These are phyloP conservation scores for Nitzschia putrida DNA, from an alignment of 108 stramenopile species.

Conservation along the genomic window DNA sequence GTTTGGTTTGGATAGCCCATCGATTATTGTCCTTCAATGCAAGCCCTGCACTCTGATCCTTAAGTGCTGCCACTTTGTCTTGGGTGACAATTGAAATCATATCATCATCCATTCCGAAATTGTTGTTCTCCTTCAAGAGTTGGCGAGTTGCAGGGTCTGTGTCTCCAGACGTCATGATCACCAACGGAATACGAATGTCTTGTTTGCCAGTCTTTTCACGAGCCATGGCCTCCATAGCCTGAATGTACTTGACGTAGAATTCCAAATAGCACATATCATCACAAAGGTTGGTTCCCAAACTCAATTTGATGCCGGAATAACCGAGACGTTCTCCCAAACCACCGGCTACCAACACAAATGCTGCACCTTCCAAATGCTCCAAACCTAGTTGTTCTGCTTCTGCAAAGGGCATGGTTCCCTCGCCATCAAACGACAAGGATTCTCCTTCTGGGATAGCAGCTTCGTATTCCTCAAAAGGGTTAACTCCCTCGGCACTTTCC, in stretches of 20 bases:
- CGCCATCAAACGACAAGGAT: constrained; percentile 80
- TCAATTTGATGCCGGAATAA: constrained; percentile 97
- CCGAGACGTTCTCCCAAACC: constrained; percentile 98
- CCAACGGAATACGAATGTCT: constrained; percentile 83
- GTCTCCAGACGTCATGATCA: constrained; percentile 98
- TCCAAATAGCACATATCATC: constrained; percentile 77
- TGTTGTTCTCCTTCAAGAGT: constrained; percentile 82
- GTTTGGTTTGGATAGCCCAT: constrained; percentile 94
- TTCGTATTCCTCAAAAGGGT: constrained; percentile 93
- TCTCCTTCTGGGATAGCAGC: constrained; percentile 92
- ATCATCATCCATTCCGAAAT: constrained; percentile 90
- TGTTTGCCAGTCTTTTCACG: constrained; percentile 53
- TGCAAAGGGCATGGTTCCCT: constrained; percentile 80
- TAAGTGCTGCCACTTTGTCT: constrained; percentile 94
- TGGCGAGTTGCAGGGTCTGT: constrained; percentile 91
- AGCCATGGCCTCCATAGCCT: constrained; percentile 90
- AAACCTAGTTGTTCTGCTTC: constrained; percentile 78
- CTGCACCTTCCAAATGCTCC: constrained; percentile 56
- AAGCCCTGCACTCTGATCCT: constrained; percentile 84
- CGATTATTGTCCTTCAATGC: constrained; percentile 80
- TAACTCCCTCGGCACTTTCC: constrained; percentile 85
- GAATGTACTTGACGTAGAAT: constrained; percentile 87
- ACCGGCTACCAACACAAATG: constrained; percentile 90
- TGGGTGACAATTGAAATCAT: constrained; percentile 83
- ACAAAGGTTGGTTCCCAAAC: constrained; percentile 79